These are phyloP conservation scores for Cryptosporidium ubiquitum DNA, from an alignment of 169 alveolate genomes.

Conservation along the genomic window DNA sequence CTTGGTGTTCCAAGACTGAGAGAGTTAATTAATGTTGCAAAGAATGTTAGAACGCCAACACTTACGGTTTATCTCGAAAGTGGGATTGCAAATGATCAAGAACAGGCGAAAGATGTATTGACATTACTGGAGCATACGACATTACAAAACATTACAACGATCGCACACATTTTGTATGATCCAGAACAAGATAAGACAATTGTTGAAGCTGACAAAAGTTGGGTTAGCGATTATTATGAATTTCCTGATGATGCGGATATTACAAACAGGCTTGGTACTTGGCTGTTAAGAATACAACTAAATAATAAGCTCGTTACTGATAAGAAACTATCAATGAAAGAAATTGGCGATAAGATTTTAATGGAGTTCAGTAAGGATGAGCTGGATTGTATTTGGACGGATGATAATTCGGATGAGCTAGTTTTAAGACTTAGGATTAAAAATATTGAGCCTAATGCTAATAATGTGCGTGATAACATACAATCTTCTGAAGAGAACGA, in stretches of 20 bases:
- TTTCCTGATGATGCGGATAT: conserved; percentile 91
- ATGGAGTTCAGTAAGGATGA: conserved; percentile 90
- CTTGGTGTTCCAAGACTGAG: conserved; percentile 98
- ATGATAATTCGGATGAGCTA: conserved; percentile 95
- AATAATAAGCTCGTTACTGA: conserved; percentile 94
- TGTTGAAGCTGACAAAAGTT: conserved; percentile 91
- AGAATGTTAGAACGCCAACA: conserved; percentile 98
- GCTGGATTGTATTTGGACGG: conserved; percentile 94
- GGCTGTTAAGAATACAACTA: conserved; percentile 96
- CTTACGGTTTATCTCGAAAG: conserved; percentile 92
- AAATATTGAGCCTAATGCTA: conserved; percentile 74
- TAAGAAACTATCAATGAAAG: conserved; percentile 94
- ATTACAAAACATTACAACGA: conserved; percentile 91
- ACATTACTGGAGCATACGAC: conserved; percentile 95
- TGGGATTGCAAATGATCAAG: conserved; percentile 88
- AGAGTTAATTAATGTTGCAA: conserved; percentile 99
- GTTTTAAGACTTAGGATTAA: conserved; percentile 93
- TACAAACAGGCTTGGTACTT: conserved; percentile 84
- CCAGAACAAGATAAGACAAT: conserved; percentile 95
- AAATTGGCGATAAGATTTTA: conserved; percentile 90
- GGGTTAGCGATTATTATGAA: conserved; percentile 95
- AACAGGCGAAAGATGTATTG: conserved; percentile 93
- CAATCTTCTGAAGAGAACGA: conserved; percentile 51
- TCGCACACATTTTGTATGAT: conserved; percentile 95
- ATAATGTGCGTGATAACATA: conserved; percentile 1